Conservation (phyloP, 73 alveolate species). For the Tetrahymena elliotti region DNA sequence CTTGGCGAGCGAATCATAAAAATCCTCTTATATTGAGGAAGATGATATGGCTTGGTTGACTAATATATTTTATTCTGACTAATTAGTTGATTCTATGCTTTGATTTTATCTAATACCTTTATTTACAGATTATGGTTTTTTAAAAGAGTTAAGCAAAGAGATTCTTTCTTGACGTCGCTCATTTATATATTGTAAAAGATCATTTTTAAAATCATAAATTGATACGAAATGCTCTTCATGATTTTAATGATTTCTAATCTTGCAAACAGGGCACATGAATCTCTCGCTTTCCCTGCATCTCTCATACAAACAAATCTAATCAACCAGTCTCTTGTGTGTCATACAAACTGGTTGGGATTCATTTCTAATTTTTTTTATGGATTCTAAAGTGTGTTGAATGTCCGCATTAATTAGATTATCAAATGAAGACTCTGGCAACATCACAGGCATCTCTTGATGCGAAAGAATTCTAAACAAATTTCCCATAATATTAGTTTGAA, state of each 20-base stretch:
- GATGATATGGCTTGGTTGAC: not conserved
- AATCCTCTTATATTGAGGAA: not conserved
- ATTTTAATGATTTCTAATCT: not conserved
- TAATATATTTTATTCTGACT: not conserved
- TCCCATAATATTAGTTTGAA: not conserved
- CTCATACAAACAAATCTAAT: not conserved
- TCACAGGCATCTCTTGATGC: not conserved
- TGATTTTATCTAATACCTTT: not conserved
- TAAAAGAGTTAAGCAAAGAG: not conserved
- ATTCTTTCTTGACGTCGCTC: not conserved
- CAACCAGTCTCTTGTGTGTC: not conserved
- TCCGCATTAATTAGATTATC: not conserved
- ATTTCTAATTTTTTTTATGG: not conserved
- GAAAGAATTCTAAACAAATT: not conserved
- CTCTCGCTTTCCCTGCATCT: not conserved
- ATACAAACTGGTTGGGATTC: not conserved
- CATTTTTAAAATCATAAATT: not conserved
- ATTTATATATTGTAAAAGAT: not conserved
- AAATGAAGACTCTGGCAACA: not conserved
- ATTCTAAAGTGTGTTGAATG: not conserved
- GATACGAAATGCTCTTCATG: slow-evolving; percentile 1
- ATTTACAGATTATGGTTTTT: not conserved
- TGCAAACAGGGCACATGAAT: not conserved
- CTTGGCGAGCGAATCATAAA: not conserved
- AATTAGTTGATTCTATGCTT: too few relatives aligned